phyloP scores from a whole-genome alignment of 2,329 filamentous ascomycete genomes.

The Neurospora crassa region DNA sequence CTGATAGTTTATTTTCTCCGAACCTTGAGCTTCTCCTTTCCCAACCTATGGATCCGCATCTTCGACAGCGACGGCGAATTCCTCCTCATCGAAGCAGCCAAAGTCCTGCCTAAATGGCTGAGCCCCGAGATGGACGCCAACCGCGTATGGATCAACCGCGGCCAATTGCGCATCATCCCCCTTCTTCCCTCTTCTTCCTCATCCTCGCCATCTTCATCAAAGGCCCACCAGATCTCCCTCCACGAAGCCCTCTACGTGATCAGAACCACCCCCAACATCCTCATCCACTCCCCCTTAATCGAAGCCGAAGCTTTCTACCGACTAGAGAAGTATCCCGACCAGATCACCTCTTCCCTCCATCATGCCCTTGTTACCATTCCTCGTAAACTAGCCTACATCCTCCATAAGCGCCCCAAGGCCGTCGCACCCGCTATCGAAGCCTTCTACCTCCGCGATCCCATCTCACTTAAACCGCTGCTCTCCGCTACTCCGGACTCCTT shows the following conservation, averaged over 20 bases:
- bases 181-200: constrained; percentile 26
- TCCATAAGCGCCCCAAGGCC: constrained; percentile 65
- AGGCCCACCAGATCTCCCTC: constrained; percentile 42
- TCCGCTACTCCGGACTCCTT: constrained; percentile 41
- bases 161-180: constrained; percentile 66
- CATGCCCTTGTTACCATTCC: constrained; percentile 65
- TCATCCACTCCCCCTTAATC: constrained; percentile 64
- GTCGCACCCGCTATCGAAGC: constrained; percentile 79
- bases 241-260: constrained; percentile 56
- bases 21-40: constrained; percentile 62
- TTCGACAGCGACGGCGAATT: constrained; percentile 92
- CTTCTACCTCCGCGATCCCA: constrained; percentile 83
- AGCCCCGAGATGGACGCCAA: constrained; percentile 84
- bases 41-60: constrained; percentile 71
- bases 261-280: constrained; percentile 39
- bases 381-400: constrained; percentile 68
- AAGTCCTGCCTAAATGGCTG: constrained; percentile 78
- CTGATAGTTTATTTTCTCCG: constrained; percentile 83
- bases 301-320: constrained; percentile 89
- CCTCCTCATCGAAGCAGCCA: constrained; percentile 85
- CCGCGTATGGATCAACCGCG: constrained; percentile 79
- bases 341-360: constrained; percentile 69
- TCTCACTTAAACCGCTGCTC: constrained; percentile 60
- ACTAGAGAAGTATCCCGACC: constrained; percentile 69
- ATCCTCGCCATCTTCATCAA: constrained; percentile 20